Conservation (phyloP, 768 basidiomycete genomes). For the Lactifluus hygrophoroides region DNA sequence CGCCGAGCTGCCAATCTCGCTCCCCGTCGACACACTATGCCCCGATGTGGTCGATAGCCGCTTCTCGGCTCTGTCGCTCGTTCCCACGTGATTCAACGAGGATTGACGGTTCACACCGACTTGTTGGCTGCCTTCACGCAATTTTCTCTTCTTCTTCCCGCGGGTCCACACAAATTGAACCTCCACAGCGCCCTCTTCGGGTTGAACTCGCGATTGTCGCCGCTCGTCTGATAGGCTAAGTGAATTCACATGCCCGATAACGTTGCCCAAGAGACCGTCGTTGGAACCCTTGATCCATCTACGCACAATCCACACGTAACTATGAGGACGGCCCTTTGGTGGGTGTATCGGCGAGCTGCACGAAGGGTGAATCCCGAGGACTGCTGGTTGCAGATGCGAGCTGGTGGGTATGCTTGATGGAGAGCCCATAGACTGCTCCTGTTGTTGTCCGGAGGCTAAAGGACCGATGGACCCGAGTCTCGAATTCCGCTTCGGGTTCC, state of each 20-base stretch:
- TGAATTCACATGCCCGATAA: slow-evolving; percentile 34
- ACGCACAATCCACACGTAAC: slow-evolving; percentile 71
- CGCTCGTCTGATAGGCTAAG: slow-evolving; percentile 19
- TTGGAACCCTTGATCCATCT: slow-evolving; percentile 62
- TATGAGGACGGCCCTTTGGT: slow-evolving; percentile 33
- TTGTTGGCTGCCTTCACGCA: not conserved
- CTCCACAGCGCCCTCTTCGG: slow-evolving; percentile 36
- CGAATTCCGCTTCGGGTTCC: slow-evolving; percentile 21
- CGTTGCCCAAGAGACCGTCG: slow-evolving; percentile 36
- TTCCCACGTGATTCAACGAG: slow-evolving; percentile 1
- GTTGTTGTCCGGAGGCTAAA: slow-evolving; percentile 8
- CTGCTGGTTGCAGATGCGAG: slow-evolving; percentile 31
- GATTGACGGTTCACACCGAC: slow-evolving; percentile 5
- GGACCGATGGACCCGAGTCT: slow-evolving; percentile 8
- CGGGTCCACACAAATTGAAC: slow-evolving; percentile 77
- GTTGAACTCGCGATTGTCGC: slow-evolving; percentile 8
- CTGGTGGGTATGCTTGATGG: slow-evolving; percentile 1
- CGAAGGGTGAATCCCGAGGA: slow-evolving; percentile 64
- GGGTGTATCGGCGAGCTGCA: slow-evolving; percentile 41
- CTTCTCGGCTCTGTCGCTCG: not conserved
- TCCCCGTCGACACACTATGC: slow-evolving; percentile 14
- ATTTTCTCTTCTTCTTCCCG: slow-evolving; percentile 29
- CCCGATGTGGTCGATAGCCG: slow-evolving; percentile 13
- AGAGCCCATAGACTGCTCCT: not conserved
- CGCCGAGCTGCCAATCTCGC: slow-evolving; percentile 2